Base-by-base conservation (phyloP, 129 eudicot genomes). In the Flaveria linearis region DNA sequence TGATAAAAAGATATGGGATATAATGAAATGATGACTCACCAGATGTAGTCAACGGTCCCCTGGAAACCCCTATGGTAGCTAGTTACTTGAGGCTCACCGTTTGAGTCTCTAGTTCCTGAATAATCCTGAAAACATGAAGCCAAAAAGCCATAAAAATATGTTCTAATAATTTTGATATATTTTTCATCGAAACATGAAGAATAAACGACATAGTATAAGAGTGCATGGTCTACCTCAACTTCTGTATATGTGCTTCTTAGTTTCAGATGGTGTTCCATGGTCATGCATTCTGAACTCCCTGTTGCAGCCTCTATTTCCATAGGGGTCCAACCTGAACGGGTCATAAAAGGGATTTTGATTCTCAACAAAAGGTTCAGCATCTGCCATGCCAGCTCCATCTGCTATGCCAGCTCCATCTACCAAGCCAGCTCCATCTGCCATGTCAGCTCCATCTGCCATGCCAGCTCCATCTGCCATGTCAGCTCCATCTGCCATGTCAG, bases 31-130 rank as follows among this genome's bases (percentile, higher is more conserved):
- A 26, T 47, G 51, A 78, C 86, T 69, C 71, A 91, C 98, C 98
- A 94, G 71, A 94, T 94, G 84, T 94, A 94, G 75, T 94, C 98
- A 70, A 91, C 93, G 50, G 98, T 91, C 68, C 98, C 98, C 56
- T 81, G 80, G 56, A 94, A 94, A 86, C 85, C 78, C 52, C 88
- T 84, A 68, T 94, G 89, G 83, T 94, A 91, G 84, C 98, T 94
- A 75, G 98, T 91, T 75, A 87, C 93, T 62, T 84, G 76, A 22
- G 98, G 98, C 79, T 94, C 98, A 47, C 98, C 97, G 82, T 68
- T 64, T 58, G 87, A 84, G 81, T 91, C 97, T 79, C 98, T 84
- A 43, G 88, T 84, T 72, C 97, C 96, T 2, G 90, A 87, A 79
- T 39, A 68, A 75, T 80, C 92, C 98, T 90, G 82, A 73, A 84